A percentile compares a stretch with the other conserved stretches of the same genome.
Evolutionary conservation across 192 early-diverging fungal species (phyloP).

Genomic region (Coemansia sp.): DNA sequence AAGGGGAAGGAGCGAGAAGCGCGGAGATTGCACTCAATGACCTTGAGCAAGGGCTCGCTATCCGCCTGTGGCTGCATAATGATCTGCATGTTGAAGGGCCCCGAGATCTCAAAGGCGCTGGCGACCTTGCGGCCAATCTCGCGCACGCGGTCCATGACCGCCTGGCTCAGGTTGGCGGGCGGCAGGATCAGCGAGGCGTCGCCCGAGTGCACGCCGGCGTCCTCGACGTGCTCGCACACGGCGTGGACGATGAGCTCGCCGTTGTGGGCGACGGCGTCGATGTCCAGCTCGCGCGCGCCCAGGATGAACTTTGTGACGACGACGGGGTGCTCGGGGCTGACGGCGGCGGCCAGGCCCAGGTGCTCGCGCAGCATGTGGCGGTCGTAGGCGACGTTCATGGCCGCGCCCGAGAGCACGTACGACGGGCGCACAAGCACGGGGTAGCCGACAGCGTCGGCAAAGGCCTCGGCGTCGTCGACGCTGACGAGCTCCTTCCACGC

Average conservation of each 20-base stretch:
- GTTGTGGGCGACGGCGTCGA: conserved; percentile 89
- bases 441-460: conserved; percentile 85
- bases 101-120: conserved; percentile 91
- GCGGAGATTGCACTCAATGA: conserved; percentile 98
- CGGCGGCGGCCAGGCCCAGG: conserved; percentile 80
- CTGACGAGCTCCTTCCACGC: conserved; percentile 92
- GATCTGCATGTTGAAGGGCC: conserved; percentile 99
- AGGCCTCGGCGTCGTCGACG: conserved; percentile 80
- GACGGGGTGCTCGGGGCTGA: conserved; percentile 94
- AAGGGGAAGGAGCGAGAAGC: conserved; percentile 98
- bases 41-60: conserved; percentile 72
- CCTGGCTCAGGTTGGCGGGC: conserved; percentile 60
- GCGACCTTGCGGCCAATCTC: conserved; percentile 87
- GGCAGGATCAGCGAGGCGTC: conserved; percentile 95
- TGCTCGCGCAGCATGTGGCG: conserved; percentile 69
- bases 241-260: conserved; percentile 87
- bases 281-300: conserved; percentile 93
- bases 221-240: conserved; percentile 96
- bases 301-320: conserved; percentile 97
- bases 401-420: conserved; percentile 97
- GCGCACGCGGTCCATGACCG: conserved; percentile 67
- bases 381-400: conserved; percentile 96
- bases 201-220: conserved; percentile 97
- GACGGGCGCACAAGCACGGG: conserved; percentile 96
- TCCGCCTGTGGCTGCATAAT: conserved; percentile 65